Base-by-base conservation (phyloP, 2,329 filamentous ascomycete genomes). In the Cladosporium sp. region DNA sequence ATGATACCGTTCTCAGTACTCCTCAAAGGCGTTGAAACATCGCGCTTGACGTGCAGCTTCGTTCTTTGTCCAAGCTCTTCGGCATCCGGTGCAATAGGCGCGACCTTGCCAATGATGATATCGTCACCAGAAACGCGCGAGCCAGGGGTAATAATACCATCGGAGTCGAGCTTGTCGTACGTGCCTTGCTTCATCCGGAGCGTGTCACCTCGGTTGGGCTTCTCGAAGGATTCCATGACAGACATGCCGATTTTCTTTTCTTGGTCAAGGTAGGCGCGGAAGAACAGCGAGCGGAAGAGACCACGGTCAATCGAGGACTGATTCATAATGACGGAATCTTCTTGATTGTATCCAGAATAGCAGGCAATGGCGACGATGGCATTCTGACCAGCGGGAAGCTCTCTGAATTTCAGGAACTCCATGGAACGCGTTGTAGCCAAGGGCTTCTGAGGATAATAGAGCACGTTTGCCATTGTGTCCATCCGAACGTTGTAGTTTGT, bases 251-350 rank as follows among this genome's bases (percentile, higher is more conserved):
- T 86, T 59, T 89, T 86, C 79, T 97, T 97, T 74, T 98, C 93
- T 60, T 90, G 89, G 66, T 98, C 93, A 32, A 90, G 95, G 72
- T 98, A 98, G 9, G 92, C 90, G 61, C 95, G 85, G 81, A 95
- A 98, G 77, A 97, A 98, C 51, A 98, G 74, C 80, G 90, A 96
- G 66, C 95, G 83, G 85, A 98, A 98, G 4, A 98, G 79, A 58
- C 93, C 93, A 66, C 93, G 87, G 71, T 98, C 93, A 65, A 98
- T 97, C 72, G 90, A 95, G 74, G 90, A 96, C 75, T 98, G 93
- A 72, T 98, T 98, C 93, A 98, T 97, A 65, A 98, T 95, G 61
- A 98, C 92, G 61, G 93, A 98, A 83, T 98, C 93, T 89, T 98
- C 93, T 70, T 98, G 95, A 72, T 98, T 98, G 77, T 98, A 98